A percentile compares a stretch with the other conserved stretches of the same genome.
Conservation (phyloP, 495 filamentous ascomycete species). For the Aspergillus homomorphus region DNA sequence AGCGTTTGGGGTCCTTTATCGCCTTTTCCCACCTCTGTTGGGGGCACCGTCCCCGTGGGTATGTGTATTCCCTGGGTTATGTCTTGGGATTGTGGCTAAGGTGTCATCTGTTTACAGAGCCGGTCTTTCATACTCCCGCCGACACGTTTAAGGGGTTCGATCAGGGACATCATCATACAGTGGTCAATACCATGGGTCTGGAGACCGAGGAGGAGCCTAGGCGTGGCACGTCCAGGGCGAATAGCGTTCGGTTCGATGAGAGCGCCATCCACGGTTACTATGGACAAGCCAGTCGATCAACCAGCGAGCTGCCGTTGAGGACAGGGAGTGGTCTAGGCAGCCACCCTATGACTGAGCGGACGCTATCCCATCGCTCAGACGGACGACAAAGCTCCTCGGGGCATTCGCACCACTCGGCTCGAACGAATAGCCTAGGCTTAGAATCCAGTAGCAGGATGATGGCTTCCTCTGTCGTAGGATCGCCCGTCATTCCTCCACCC, state of each 20-base stretch:
- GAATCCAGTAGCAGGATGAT: slow-evolving; percentile 66
- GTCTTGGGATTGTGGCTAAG: slow-evolving; percentile 9
- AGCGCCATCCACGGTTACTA: slow-evolving; percentile 90
- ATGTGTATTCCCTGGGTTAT: slow-evolving; percentile 18
- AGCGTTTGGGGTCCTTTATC: slow-evolving; percentile 79
- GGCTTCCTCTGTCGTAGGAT: slow-evolving; percentile 58
- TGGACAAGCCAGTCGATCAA: slow-evolving; percentile 75
- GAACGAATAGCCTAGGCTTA: slow-evolving; percentile 78
- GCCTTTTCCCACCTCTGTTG: slow-evolving; percentile 72
- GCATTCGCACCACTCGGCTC: slow-evolving; percentile 75
- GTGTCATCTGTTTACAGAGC: slow-evolving; percentile 48
- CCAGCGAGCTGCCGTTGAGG: slow-evolving; percentile 72
- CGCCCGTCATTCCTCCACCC: slow-evolving; percentile 72
- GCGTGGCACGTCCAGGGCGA: slow-evolving; percentile 87
- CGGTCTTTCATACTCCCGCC: slow-evolving; percentile 65
- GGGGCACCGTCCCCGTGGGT: slow-evolving; percentile 75
- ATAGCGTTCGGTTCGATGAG: slow-evolving; percentile 98
- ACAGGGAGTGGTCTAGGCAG: slow-evolving; percentile 79
- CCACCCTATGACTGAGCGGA: slow-evolving; percentile 82
- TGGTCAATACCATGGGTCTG: slow-evolving; percentile 72
- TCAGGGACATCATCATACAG: slow-evolving; percentile 64
- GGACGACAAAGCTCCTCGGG: slow-evolving; percentile 91
- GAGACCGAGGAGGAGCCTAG: slow-evolving; percentile 89
- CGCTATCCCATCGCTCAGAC: slow-evolving; percentile 91
- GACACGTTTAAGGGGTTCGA: slow-evolving; percentile 85